Conservation (phyloP, 2,329 filamentous ascomycete genomes). For the Apiospora hydei region DNA sequence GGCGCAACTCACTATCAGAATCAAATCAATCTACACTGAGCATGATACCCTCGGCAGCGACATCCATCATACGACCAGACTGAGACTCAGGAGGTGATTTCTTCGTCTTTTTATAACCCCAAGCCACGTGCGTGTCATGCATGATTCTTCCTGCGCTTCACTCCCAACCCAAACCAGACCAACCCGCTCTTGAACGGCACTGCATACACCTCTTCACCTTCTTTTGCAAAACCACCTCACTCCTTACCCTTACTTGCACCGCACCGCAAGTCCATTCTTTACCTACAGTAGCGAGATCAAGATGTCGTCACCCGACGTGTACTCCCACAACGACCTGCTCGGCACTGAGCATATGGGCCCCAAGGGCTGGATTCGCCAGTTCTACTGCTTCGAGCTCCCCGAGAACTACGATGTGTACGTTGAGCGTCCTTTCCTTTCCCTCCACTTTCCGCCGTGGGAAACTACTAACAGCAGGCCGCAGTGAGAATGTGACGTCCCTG, state of each 20-base stretch:
- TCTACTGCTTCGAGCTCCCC: slow-evolving; percentile 25
- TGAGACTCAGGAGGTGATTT: neutral
- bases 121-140: neutral
- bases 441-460: neutral
- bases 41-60: no score
- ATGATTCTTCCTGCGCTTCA: neutral
- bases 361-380: slow-evolving; percentile 28
- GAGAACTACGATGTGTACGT: slow-evolving; percentile 24
- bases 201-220: neutral
- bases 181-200: neutral
- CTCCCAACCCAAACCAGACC: neutral
- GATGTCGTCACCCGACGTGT: neutral
- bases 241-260: neutral
- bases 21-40: neutral
- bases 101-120: neutral
- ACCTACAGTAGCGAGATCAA: neutral
- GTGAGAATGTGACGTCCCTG: slow-evolving; percentile 24
- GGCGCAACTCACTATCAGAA: neutral
- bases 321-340: slow-evolving; percentile 19
- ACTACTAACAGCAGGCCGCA: neutral
- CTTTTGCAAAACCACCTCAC: neutral
- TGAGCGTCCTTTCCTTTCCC: neutral
- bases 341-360: slow-evolving; percentile 26
- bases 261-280: neutral
- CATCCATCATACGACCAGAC: neutral